phyloP scores from a whole-genome alignment of 208 protist species.

The Phytomonas francai region DNA sequence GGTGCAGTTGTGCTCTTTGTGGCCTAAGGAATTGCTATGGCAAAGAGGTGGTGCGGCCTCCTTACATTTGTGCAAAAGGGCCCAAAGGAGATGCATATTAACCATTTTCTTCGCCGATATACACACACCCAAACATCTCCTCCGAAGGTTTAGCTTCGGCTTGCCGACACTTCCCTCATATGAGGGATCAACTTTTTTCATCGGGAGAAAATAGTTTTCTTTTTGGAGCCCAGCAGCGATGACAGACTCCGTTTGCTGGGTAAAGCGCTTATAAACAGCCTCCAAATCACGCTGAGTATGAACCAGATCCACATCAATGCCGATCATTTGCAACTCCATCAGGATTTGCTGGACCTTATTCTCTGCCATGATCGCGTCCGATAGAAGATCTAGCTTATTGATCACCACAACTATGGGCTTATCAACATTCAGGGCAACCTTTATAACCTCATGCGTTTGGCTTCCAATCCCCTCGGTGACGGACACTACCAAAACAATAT shows the following conservation, averaged over 20 bases:
- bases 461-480: slow-evolving; percentile 68
- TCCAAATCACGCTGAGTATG: slow-evolving; percentile 31
- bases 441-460: slow-evolving; percentile 83
- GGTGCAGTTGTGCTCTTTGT: slow-evolving; percentile 43
- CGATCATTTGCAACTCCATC: slow-evolving; percentile 37
- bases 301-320: slow-evolving; percentile 62
- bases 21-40: slow-evolving; percentile 32
- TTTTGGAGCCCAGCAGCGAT: neutral
- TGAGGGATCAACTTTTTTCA: slow-evolving; percentile 54
- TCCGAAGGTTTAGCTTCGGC: slow-evolving; percentile 56
- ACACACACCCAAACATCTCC: slow-evolving; percentile 71
- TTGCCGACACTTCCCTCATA: slow-evolving; percentile 58
- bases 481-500: slow-evolving; percentile 73
- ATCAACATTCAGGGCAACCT: slow-evolving; percentile 79
- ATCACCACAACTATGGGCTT: slow-evolving; percentile 80
- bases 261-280: slow-evolving; percentile 8
- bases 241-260: neutral
- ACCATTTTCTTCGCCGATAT: slow-evolving; percentile 49
- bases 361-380: slow-evolving; percentile 38
- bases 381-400: slow-evolving; percentile 82
- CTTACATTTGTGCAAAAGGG: slow-evolving; percentile 40
- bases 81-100: slow-evolving; percentile 61
- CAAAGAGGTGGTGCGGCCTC: slow-evolving; percentile 34
- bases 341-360: slow-evolving; percentile 33
- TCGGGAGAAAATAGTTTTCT: slow-evolving; percentile 37